Base-by-base conservation (phyloP, 2,329 filamentous ascomycete species). In the Claviceps purpurea region DNA sequence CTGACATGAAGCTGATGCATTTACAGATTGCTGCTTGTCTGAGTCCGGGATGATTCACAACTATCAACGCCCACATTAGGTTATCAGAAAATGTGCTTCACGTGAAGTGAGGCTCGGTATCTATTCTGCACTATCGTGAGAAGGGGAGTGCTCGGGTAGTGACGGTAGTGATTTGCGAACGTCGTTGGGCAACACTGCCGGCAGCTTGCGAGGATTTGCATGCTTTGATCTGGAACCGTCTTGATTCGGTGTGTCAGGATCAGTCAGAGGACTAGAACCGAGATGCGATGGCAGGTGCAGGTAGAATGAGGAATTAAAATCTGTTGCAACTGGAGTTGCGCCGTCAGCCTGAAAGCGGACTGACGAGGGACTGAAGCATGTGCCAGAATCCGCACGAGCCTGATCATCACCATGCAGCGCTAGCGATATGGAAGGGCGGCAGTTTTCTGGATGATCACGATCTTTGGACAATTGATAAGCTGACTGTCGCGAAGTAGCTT, bases 111-210 rank as follows among this genome's bases (percentile, higher is more conserved):
- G n/a, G 24, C 45, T n/a, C 24, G 11, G 11, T 49, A 14, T 3
- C 41, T 22, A 52, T 26, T 26, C 24, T 71, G 64, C 56, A 70
- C 65, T 3, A 70, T 71, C 42, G 73, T 68, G 48, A 69, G 55
- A 56, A 14, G 51, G 22, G 14, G 56, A 52, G 38, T 61, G 55
- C 49, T 61, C 58, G 6, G 58, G 58, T 7, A 61, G 56, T 34
- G 57, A 59, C 7, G 59, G 73, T 2, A 75, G 60, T 3, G 71
- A 71, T 53, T 74, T 74, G 40, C 70, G 66, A 13, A 63, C 57
- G 24, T 58, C 61, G 10, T 52, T 56, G 6, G 60, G 58, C 22
- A 38, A 41, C 7, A 38, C 22, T 47, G 42, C 49, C 20, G 48
- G 37, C 11, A 50, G 37, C 22, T 50, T 54, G 20, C 42, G 50